These are phyloP conservation scores for Boehmeria nivea DNA, from an alignment of 306 rosid genomes.

Conservation along the genomic window DNA sequence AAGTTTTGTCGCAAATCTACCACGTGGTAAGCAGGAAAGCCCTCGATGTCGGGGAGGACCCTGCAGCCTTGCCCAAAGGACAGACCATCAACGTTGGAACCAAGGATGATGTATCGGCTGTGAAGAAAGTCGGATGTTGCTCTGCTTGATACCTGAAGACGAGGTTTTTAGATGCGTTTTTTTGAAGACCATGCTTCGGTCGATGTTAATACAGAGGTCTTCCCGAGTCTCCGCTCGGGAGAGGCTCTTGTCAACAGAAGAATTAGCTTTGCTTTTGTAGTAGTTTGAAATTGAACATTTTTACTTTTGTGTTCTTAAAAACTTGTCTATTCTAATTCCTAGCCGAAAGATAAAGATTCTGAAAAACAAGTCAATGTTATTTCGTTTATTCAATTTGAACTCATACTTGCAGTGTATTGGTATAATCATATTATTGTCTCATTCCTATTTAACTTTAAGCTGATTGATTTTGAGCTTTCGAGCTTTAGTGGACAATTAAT, in stretches of 20 bases:
- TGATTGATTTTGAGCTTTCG: constrained; percentile 8
- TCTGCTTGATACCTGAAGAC: constrained; percentile 28
- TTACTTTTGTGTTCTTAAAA: constrained; percentile 17
- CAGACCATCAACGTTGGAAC: constrained; percentile 53
- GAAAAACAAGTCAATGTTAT: constrained; percentile 23
- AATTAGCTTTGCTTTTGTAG: constrained; percentile 7
- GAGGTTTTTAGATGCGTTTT: constrained; percentile 14
- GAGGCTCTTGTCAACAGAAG: constrained; percentile 29
- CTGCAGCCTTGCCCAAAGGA: constrained; percentile 72
- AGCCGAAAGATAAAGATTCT: too few species aligned
- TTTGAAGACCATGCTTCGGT: constrained; percentile 23
- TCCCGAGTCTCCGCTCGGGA: constrained; percentile 6
- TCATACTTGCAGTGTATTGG: constrained; percentile 18
- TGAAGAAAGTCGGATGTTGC: constrained; percentile 67
- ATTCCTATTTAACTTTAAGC: too few species aligned
- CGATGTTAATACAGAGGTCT: constrained; percentile 34
- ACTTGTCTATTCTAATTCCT: constrained; percentile 19
- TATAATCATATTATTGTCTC: background rate
- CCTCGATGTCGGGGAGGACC: constrained; percentile 66
- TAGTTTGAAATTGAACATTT: constrained; percentile 20
- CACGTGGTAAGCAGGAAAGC: constrained; percentile 63
- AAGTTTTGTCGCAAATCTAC: constrained; percentile 57
- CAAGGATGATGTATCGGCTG: constrained; percentile 70
- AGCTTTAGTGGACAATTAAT: too few species aligned
- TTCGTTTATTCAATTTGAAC: constrained; percentile 20